These are phyloP conservation scores for Gynochthodes officinalis DNA, from an alignment of 257 asterid genomes.

Conservation along the genomic window DNA sequence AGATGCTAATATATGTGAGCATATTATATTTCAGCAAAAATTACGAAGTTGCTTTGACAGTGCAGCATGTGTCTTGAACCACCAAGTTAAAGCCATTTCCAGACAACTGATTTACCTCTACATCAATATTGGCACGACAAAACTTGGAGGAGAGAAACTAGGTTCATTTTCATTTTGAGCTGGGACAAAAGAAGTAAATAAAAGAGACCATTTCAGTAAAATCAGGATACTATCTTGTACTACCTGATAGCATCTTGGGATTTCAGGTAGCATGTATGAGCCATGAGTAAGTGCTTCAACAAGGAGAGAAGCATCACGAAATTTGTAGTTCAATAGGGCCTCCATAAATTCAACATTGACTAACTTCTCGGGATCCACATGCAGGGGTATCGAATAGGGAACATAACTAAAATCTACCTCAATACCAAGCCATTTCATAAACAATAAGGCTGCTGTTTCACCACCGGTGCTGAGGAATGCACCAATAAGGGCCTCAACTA, in stretches of 20 bases:
- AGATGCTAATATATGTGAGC: neutral
- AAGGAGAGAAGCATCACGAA: conserved; percentile 59
- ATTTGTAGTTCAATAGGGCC: conserved; percentile 48
- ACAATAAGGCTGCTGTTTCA: conserved; percentile 60
- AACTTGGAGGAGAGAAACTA: neutral
- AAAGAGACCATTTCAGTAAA: neutral
- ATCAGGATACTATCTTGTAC: neutral
- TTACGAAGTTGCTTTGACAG: neutral
- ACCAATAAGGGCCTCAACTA: conserved; percentile 85
- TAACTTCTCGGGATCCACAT: conserved; percentile 39
- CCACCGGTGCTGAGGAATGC: conserved; percentile 70
- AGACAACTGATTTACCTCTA: neutral
- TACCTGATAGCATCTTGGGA: conserved; percentile 93
- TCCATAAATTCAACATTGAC: conserved; percentile 46
- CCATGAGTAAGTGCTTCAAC: conserved; percentile 92
- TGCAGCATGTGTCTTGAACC: neutral
- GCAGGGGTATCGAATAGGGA: conserved; percentile 43
- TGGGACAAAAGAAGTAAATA: neutral
- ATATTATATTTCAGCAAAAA: too few relatives aligned
- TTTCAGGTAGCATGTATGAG: conserved; percentile 80
- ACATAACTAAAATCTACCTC: conserved; percentile 32
- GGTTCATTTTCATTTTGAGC: neutral
- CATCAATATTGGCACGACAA: neutral
- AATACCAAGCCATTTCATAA: conserved; percentile 74
- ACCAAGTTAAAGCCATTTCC: neutral